Conservation (phyloP, 1,284 basidiomycete genomes). For the Cutaneotrichosporon spelunceum region DNA sequence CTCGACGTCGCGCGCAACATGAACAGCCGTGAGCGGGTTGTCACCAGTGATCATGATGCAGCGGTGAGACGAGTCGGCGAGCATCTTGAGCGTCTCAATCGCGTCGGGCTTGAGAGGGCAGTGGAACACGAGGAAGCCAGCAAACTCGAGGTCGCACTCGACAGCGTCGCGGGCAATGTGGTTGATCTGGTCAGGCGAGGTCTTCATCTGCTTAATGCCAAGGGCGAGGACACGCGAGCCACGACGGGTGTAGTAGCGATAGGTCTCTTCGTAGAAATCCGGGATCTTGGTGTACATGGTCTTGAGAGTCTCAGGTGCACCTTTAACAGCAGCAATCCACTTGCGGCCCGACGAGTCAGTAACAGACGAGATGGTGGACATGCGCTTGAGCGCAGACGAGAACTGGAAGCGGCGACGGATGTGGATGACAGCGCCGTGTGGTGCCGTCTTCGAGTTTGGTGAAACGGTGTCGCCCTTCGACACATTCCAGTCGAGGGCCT, state of each 20-base stretch:
- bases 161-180: constrained; percentile 73
- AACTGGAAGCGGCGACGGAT: constrained; percentile 92
- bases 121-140: constrained; percentile 92
- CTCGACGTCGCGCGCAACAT: constrained; percentile 90
- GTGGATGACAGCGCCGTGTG: constrained; percentile 62
- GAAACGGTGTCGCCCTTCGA: constrained; percentile 70
- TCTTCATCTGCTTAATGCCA: constrained; percentile 74
- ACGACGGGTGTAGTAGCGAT: constrained; percentile 84
- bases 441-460: constrained; percentile 58
- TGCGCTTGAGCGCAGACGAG: constrained; percentile 89
- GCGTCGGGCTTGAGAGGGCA: constrained; percentile 94
- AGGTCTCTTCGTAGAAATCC: constrained; percentile 79
- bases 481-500: constrained; percentile 86
- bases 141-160: constrained; percentile 73
- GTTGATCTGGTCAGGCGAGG: constrained; percentile 73
- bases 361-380: constrained; percentile 83
- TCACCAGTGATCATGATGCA: constrained; percentile 98
- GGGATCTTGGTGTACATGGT: constrained; percentile 74
- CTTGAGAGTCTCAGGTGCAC: constrained; percentile 91
- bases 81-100: constrained; percentile 80
- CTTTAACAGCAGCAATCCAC: constrained; percentile 70
- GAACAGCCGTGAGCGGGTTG: constrained; percentile 89
- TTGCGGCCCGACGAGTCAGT: constrained; percentile 44
- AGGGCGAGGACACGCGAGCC: constrained; percentile 88
- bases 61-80: constrained; percentile 91